These are phyloP conservation scores for Bacidia rubella DNA, from an alignment of 495 filamentous ascomycete genomes.

Conservation along the genomic window DNA sequence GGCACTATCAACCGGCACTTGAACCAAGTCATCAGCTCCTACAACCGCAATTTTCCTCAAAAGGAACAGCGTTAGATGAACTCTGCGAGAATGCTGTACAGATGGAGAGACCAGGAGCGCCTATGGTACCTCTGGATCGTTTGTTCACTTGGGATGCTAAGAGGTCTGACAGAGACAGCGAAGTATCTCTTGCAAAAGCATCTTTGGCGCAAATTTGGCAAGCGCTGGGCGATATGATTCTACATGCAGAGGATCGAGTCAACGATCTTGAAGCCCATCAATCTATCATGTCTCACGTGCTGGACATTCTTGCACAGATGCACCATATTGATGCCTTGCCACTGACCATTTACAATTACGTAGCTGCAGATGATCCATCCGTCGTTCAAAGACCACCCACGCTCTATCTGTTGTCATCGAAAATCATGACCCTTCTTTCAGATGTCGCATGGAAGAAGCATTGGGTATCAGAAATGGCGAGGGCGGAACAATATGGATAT, in stretches of 20 bases:
- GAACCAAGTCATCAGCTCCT: constrained; percentile 8
- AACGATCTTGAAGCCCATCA: constrained; percentile 23
- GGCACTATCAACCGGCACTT: constrained; percentile 11
- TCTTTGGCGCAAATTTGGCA: constrained; percentile 33
- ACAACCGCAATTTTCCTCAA: constrained; percentile 19
- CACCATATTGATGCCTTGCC: constrained; percentile 45
- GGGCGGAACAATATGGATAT: constrained; percentile 23
- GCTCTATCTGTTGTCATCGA: constrained; percentile 39
- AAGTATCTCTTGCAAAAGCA: background rate
- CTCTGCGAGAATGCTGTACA: constrained; percentile 4
- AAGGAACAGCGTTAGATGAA: constrained; percentile 23
- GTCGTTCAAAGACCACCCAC: constrained; percentile 42
- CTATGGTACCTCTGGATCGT: background rate
- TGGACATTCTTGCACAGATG: constrained; percentile 44
- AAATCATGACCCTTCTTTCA: constrained; percentile 47
- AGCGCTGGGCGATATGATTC: constrained; percentile 40
- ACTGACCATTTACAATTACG: constrained; percentile 42
- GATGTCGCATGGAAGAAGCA: constrained; percentile 47
- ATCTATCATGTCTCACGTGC: constrained; percentile 41
- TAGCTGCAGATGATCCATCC: constrained; percentile 23
- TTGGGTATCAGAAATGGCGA: constrained; percentile 29
- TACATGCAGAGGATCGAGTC: constrained; percentile 34
- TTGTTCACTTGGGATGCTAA: background rate
- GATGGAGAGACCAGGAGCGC: background rate
- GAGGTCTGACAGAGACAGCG: background rate